A percentile compares a stretch with the other conserved stretches of the same genome.
These are phyloP conservation scores for Cajanus cajan DNA, from an alignment of 306 rosid genomes.

Conservation along the genomic window DNA sequence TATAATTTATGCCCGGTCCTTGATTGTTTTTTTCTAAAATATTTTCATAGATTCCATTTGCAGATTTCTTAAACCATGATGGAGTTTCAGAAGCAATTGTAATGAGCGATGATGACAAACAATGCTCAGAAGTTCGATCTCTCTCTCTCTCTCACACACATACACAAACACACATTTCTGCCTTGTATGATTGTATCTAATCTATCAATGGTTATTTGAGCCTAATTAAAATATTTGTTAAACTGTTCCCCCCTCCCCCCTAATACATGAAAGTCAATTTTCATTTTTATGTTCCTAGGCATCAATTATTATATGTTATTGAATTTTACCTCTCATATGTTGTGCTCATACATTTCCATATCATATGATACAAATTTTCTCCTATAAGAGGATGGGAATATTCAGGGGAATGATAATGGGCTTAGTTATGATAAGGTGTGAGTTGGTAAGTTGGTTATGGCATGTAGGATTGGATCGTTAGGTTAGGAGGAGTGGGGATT, in stretches of 20 bases:
- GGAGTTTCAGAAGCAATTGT: conserved; percentile 69
- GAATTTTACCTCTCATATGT: neutral
- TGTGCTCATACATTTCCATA: neutral
- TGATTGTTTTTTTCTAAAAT: conserved; percentile 14
- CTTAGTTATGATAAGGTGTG: neutral
- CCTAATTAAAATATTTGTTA: conserved; percentile 9
- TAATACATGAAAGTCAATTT: conserved; percentile 16
- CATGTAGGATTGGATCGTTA: neutral
- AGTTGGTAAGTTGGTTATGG: neutral
- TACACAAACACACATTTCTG: neutral
- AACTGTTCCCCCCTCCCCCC: neutral
- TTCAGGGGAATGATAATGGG: neutral
- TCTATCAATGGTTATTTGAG: conserved; percentile 11
- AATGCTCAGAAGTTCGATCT: conserved; percentile 60
- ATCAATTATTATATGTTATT: neutral
- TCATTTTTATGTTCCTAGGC: neutral
- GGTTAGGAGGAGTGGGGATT: neutral
- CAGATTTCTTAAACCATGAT: conserved; percentile 80
- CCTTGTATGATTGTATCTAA: neutral
- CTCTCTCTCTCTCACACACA: neutral
- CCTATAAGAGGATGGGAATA: neutral
- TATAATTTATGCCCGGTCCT: conserved; percentile 6
- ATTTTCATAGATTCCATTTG: conserved; percentile 77
- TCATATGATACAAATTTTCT: neutral
- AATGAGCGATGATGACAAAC: conserved; percentile 61